phyloP scores from a whole-genome alignment of 305 asterid species.

The Coffea humblotiana region DNA sequence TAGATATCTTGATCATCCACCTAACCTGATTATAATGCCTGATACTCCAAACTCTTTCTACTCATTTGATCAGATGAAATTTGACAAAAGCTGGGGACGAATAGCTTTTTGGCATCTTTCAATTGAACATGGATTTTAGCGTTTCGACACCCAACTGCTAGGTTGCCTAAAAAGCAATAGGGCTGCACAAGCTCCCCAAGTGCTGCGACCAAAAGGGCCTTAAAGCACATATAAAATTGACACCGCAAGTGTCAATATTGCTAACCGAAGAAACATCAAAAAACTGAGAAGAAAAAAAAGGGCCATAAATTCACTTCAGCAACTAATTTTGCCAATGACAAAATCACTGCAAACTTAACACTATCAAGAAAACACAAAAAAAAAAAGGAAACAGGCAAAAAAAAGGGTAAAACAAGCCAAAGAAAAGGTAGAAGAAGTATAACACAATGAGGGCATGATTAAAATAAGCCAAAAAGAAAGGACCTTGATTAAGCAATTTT shows the following conservation, averaged over 20 bases:
- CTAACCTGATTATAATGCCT: background rate
- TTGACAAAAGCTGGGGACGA: background rate
- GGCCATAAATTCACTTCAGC: background rate
- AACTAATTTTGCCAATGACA: background rate
- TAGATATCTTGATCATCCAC: background rate
- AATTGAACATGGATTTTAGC: background rate
- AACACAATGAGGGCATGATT: background rate
- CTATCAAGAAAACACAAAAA: background rate
- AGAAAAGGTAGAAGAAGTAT: background rate
- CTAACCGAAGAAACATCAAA: background rate
- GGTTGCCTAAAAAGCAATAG: too few relatives aligned
- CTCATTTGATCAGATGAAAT: background rate
- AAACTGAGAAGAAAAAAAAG: too few relatives aligned
- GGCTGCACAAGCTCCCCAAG: too few relatives aligned
- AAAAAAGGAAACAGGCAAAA: background rate
- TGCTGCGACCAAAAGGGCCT: too few relatives aligned
- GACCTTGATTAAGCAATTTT: constrained; percentile 87
- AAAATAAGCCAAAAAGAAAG: background rate
- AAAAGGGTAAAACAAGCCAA: background rate
- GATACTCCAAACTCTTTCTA: background rate
- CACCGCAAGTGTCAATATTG: background rate
- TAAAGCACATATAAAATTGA: background rate
- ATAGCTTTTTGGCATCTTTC: too few relatives aligned
- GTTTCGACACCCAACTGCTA: background rate
- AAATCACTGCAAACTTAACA: background rate